These are phyloP conservation scores for Wolfiporia cocos DNA, from an alignment of 1,284 basidiomycete species.

Conservation along the genomic window DNA sequence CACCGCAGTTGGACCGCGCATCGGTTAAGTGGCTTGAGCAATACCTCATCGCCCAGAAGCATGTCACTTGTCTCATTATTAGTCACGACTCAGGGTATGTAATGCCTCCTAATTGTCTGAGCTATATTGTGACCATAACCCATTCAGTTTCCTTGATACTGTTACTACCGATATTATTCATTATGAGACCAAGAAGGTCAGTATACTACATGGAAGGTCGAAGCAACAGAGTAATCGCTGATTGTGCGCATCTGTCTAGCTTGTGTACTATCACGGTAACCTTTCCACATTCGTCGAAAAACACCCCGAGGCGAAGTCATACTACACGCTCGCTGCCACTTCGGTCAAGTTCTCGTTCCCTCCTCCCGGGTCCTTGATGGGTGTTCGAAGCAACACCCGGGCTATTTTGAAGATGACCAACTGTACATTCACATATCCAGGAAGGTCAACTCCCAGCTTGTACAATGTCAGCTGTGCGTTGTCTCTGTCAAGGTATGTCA, in stretches of 20 bases:
- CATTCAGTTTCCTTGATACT: conserved; percentile 84
- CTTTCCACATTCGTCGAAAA: conserved; percentile 87
- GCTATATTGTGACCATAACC: conserved; percentile 4
- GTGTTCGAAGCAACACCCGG: conserved; percentile 94
- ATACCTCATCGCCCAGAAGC: conserved; percentile 77
- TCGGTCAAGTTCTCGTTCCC: conserved; percentile 97
- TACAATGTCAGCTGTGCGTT: conserved; percentile 89
- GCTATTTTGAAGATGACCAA: conserved; percentile 92
- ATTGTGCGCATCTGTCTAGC: conserved; percentile 32
- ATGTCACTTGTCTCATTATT: conserved; percentile 91
- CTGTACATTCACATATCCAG: conserved; percentile 96
- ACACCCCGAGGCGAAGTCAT: conserved; percentile 94
- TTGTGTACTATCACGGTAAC: conserved; percentile 95
- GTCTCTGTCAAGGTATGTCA: conserved; percentile 75
- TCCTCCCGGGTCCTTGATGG: conserved; percentile 94
- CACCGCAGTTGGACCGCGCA: conserved; percentile 69
- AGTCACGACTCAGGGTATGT: conserved; percentile 94
- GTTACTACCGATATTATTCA: conserved; percentile 98
- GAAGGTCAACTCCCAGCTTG: conserved; percentile 78
- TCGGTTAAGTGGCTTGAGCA: conserved; percentile 95
- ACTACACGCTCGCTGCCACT: conserved; percentile 94
- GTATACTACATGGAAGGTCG: neutral
- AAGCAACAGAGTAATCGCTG: conserved; percentile 8
- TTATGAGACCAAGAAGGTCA: conserved; percentile 91
- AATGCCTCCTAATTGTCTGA: neutral